A percentile compares a stretch with the other conserved stretches of the same genome.
phyloP scores from a whole-genome alignment of 2,329 filamentous ascomycete species.

The Claviceps africana region DNA sequence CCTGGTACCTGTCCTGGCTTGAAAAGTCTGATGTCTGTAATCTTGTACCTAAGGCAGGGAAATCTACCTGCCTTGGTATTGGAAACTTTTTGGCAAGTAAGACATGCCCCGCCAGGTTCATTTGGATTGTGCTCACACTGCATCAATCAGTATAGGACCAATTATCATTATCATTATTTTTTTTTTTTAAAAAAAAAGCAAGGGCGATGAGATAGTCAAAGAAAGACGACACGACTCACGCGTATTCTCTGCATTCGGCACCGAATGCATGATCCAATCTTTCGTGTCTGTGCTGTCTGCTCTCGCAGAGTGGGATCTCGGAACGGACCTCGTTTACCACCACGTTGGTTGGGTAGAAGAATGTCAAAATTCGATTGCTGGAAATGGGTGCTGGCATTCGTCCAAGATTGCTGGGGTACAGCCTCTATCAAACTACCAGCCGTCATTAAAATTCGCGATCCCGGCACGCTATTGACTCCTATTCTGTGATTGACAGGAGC shows the following conservation, averaged over 20 bases:
- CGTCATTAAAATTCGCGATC: neutral
- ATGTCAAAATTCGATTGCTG: constrained; percentile 17
- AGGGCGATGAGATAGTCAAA: neutral
- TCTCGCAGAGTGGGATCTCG: constrained; percentile 35
- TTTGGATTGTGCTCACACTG: constrained; percentile 39
- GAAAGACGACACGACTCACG: constrained; percentile 25
- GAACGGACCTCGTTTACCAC: constrained; percentile 37
- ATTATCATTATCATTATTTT: neutral
- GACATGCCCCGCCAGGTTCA: constrained; percentile 33
- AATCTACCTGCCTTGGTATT: constrained; percentile 38
- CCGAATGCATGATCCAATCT: constrained; percentile 44
- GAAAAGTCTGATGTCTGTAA: constrained; percentile 43
- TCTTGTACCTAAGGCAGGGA: constrained; percentile 46
- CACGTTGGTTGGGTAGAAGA: constrained; percentile 16
- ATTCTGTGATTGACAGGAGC: neutral
- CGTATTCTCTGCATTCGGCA: constrained; percentile 50
- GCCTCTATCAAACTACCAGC: neutral
- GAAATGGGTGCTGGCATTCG: neutral
- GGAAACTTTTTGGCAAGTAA: constrained; percentile 38
- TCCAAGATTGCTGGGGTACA: neutral
- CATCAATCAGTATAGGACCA: neutral
- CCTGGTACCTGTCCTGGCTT: constrained; percentile 45
- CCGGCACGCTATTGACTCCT: neutral
- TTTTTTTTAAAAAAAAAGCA: neutral
- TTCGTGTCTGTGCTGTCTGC: constrained; percentile 42